Evolutionary conservation across 768 basidiomycete species (phyloP).

Genomic region (Pulveroboletus sp.): DNA sequence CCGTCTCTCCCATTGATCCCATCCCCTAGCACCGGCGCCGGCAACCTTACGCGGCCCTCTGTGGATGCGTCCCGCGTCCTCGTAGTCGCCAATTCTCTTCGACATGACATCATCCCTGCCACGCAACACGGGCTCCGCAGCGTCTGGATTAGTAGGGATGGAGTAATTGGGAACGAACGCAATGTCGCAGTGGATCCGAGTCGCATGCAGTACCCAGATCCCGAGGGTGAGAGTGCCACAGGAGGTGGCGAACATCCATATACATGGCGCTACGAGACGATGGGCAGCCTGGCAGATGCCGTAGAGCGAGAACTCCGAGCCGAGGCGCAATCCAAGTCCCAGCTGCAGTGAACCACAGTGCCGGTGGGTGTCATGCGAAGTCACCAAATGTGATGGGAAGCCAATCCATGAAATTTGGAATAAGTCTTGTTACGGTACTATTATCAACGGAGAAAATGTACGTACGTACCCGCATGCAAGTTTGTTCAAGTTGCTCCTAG

Average conservation of each 20-base stretch:
- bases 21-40: no score
- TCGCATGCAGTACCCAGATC: no score
- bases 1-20: conserved; percentile 20
- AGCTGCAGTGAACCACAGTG: no score
- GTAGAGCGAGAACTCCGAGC: no score
- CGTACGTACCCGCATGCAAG: no score
- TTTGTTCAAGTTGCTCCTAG: no score
- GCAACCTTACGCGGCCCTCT: no score
- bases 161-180: conserved; percentile 35
- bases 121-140: conserved; percentile 51
- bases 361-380: conserved; percentile 3
- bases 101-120: conserved; percentile 66
- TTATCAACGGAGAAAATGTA: no score
- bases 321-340: no score
- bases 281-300: conserved; percentile 59
- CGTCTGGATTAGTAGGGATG: conserved; percentile 62
- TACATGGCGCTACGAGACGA: conserved; percentile 55
- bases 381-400: not conserved
- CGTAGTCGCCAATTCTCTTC: conserved; percentile 64
- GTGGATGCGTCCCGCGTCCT: conserved; percentile 47
- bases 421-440: no score
- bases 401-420: no score
- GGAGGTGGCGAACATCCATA: conserved; percentile 32
- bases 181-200: conserved; percentile 14
- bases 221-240: conserved; percentile 5